These are phyloP conservation scores for Zygoascus bituminiphila DNA, from an alignment of 805 yeast genomes.

Conservation along the genomic window DNA sequence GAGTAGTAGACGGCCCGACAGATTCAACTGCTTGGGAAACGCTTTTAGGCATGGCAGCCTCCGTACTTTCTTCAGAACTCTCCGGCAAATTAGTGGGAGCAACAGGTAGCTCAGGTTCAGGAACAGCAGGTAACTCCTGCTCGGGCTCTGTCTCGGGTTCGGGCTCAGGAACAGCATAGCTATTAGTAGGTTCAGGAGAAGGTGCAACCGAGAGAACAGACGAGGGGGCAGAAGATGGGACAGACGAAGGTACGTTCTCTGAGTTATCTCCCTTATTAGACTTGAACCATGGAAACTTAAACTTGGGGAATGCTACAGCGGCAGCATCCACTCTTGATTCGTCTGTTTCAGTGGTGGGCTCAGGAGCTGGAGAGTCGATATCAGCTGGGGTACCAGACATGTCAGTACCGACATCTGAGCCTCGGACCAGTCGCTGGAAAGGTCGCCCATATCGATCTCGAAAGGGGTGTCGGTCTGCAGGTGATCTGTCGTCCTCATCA, in stretches of 20 bases:
- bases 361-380: background rate
- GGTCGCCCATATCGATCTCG: background rate
- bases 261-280: background rate
- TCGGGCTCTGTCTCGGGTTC: background rate
- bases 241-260: background rate
- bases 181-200: background rate
- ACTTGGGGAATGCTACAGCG: slow-evolving; percentile 3
- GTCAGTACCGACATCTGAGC: background rate
- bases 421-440: background rate
- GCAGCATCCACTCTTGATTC: background rate
- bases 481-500: background rate
- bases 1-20: background rate
- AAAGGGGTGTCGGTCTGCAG: background rate
- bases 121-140: background rate
- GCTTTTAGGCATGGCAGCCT: background rate
- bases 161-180: background rate
- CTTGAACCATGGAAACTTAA: slow-evolving; percentile 3
- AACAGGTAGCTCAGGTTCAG: background rate
- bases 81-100: background rate
- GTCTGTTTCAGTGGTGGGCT: background rate
- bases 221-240: background rate
- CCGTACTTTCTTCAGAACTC: background rate
- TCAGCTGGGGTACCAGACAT: background rate
- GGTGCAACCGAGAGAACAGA: too few relatives aligned
- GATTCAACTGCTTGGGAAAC: background rate